A percentile compares a stretch with the other conserved stretches of the same genome.
Conservation (phyloP, 2,329 filamentous ascomycete genomes). For the Dothidotthia symphoricarpi region DNA sequence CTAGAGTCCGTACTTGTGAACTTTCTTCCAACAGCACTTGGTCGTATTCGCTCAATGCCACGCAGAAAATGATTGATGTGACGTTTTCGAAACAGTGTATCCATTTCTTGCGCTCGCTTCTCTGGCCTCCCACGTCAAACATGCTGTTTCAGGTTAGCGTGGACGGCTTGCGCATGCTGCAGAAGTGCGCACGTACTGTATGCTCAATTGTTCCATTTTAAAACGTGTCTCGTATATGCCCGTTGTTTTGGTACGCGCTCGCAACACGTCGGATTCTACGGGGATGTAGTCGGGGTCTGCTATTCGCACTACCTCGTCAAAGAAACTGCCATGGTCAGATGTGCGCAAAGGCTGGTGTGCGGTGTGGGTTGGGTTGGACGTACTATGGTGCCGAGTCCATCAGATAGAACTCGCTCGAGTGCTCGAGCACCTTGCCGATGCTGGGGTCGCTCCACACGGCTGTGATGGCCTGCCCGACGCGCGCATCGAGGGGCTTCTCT, state of each 20-base stretch:
- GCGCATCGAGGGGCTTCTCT: slow-evolving; percentile 75
- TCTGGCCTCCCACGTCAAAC: slow-evolving; percentile 97
- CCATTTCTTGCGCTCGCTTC: slow-evolving; percentile 99
- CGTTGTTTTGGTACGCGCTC: slow-evolving; percentile 95
- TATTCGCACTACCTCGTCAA: slow-evolving; percentile 87
- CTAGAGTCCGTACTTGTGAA: slow-evolving; percentile 70
- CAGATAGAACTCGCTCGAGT: slow-evolving; percentile 96
- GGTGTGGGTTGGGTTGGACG: too few species aligned
- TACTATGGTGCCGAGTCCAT: slow-evolving; percentile 99
- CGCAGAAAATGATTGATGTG: slow-evolving; percentile 98
- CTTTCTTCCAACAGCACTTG: slow-evolving; percentile 95
- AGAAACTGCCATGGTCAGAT: slow-evolving; percentile 66
- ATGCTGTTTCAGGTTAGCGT: slow-evolving; percentile 65
- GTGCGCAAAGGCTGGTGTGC: too few species aligned
- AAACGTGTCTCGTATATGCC: slow-evolving; percentile 99
- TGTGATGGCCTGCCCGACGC: slow-evolving; percentile 78
- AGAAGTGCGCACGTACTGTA: slow-evolving; percentile 69
- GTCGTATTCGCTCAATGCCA: slow-evolving; percentile 96
- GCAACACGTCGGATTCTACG: slow-evolving; percentile 89
- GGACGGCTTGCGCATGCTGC: slow-evolving; percentile 11
- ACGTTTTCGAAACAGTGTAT: slow-evolving; percentile 99
- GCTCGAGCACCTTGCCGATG: slow-evolving; percentile 79
- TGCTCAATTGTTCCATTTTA: slow-evolving; percentile 97
- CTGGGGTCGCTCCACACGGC: slow-evolving; percentile 88
- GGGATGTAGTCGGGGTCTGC: slow-evolving; percentile 82